Evolutionary conservation across 768 basidiomycete genomes (phyloP), one percentile per base, ranked within the genome.

Genomic region (Kwoniella shandongensis): DNA sequence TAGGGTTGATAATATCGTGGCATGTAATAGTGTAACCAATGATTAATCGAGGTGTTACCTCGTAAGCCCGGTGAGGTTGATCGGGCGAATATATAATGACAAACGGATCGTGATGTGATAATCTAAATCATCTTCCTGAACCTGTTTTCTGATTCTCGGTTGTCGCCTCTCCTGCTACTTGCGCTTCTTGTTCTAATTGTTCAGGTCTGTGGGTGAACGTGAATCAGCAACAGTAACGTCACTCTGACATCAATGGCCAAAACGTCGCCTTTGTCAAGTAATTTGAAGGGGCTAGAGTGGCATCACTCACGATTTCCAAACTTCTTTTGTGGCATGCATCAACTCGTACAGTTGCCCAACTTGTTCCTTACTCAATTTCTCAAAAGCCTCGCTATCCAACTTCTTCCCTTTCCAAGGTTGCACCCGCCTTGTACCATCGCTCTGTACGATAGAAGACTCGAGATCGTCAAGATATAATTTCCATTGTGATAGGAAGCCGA

Each of bases 401-500:
- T 62, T 67, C 50, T 69, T 62, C 7, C 79, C 79, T 27, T 58
- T 64, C 61, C 57, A 67, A 35, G 38, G 15, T 7, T 35, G 10
- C 5, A 35, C 35, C n/a, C 20, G 18, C 36, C 61, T 56, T n/a
- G 30, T 42, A 49, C 66, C 51, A n/a, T 57, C 41, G 4, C 47
- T 46, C 18, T n/a, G 26, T 8, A 32, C 12, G 15, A 30, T 42
- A 85, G 85, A 30, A 88, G 59, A 4, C 47, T 73, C 62, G 1
- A 78, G 74, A 58, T 83, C 77, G 65, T 94, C 90, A 54, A 97
- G 81, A 76, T 99, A 98, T 56, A 83, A 75, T 76, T 94, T 96
- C 94, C 94, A 99, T 69, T 97, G 89, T 2, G 88, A 87, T 8
- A 98, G 81, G 72, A 99, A 99, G 2, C 91, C 92, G 74, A 98